These are phyloP conservation scores for Penicillium polonicum DNA, from an alignment of 2,329 filamentous ascomycete genomes.

Conservation along the genomic window DNA sequence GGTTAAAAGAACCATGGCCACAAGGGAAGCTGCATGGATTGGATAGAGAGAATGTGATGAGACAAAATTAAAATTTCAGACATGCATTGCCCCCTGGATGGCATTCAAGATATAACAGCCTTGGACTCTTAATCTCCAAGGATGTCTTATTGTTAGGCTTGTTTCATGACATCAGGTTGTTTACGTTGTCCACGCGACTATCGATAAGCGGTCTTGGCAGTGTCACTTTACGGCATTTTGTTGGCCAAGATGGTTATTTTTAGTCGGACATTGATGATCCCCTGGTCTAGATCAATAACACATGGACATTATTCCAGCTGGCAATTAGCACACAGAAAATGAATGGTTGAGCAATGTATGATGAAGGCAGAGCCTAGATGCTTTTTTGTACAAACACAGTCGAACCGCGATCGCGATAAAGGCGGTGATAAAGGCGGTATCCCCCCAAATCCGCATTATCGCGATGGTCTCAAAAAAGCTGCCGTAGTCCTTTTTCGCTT, in stretches of 20 bases:
- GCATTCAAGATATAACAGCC: not conserved
- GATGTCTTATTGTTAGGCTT: slow-evolving; percentile 6
- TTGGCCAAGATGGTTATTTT: not conserved
- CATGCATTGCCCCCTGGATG: slow-evolving; percentile 7
- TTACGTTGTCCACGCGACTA: slow-evolving; percentile 40
- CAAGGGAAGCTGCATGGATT: slow-evolving; percentile 18
- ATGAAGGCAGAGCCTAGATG: not conserved
- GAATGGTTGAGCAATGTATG: not conserved
- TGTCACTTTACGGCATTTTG: not conserved
- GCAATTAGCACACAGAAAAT: not conserved
- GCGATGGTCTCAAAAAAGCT: not conserved
- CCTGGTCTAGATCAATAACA: not conserved
- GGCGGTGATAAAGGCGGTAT: slow-evolving; percentile 1
- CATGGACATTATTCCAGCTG: not conserved
- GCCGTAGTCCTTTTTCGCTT: slow-evolving; percentile 2
- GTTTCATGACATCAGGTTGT: slow-evolving; percentile 30
- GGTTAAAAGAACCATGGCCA: slow-evolving; percentile 47
- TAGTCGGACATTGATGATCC: not conserved
- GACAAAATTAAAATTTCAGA: slow-evolving; percentile 16
- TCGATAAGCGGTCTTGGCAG: slow-evolving; percentile 39
- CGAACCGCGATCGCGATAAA: not conserved
- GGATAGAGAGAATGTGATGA: slow-evolving; percentile 5
- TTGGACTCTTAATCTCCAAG: not conserved
- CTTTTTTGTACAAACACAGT: not conserved
- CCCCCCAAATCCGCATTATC: not conserved